phyloP scores from a whole-genome alignment of 2,329 filamentous ascomycete species.

The Penicillium sp. region DNA sequence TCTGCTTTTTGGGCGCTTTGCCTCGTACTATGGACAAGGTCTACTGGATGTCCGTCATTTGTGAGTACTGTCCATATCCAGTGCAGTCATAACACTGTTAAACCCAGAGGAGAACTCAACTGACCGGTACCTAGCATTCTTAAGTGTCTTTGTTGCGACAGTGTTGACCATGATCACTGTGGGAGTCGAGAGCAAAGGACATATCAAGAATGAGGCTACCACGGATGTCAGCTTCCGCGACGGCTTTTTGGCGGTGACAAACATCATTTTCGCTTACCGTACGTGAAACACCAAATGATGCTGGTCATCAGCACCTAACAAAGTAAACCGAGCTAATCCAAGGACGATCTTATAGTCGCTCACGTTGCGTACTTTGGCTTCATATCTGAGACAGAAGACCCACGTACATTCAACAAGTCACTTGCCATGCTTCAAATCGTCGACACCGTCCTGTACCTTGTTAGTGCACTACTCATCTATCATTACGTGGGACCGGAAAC shows the following conservation, averaged over 20 bases:
- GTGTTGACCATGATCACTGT: constrained; percentile 66
- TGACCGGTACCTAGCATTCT: constrained; percentile 50
- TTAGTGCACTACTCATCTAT: constrained; percentile 68
- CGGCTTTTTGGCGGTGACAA: constrained; percentile 61
- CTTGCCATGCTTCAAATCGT: constrained; percentile 61
- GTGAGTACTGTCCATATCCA: constrained; percentile 32
- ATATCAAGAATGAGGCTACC: constrained; percentile 37
- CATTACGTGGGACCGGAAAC: constrained; percentile 58
- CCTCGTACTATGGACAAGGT: constrained; percentile 63
- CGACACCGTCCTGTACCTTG: constrained; percentile 63
- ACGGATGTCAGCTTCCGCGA: constrained; percentile 50
- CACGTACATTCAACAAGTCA: constrained; percentile 61
- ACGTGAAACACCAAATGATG: constrained; percentile 8
- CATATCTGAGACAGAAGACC: constrained; percentile 63
- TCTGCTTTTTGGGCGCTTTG: constrained; percentile 60
- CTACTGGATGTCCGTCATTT: constrained; percentile 60
- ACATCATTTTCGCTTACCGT: constrained; percentile 70
- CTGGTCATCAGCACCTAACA: not conserved
- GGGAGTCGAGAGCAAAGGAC: constrained; percentile 51
- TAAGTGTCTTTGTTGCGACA: constrained; percentile 63
- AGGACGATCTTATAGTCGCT: constrained; percentile 38
- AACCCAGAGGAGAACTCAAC: not conserved
- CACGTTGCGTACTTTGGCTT: constrained; percentile 68
- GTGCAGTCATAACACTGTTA: not conserved
- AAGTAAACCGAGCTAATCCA: not conserved